These are phyloP conservation scores for Pneumocystis murina DNA, from an alignment of 1,139 yeast genomes.

Conservation along the genomic window DNA sequence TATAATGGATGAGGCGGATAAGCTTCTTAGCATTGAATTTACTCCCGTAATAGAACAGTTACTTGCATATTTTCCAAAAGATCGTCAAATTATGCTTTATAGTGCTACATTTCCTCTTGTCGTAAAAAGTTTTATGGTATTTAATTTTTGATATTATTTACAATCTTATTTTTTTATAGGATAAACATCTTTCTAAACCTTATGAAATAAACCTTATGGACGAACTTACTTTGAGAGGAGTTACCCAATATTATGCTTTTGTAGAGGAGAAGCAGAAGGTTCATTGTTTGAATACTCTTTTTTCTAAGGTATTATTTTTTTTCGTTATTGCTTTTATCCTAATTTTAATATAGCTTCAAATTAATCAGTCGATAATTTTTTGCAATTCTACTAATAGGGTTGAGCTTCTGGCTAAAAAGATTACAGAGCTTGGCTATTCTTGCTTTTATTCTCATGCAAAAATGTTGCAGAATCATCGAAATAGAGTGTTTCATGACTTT, in stretches of 20 bases:
- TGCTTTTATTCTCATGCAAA: constrained; percentile 95
- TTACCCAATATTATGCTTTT: constrained; percentile 91
- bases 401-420: constrained; percentile 85
- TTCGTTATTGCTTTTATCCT: background rate
- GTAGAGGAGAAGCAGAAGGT: constrained; percentile 93
- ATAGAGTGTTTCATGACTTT: constrained; percentile 94
- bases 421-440: constrained; percentile 90
- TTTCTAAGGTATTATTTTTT: constrained; percentile 39
- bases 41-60: constrained; percentile 79
- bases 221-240: constrained; percentile 88
- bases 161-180: constrained; percentile 20
- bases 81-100: constrained; percentile 75
- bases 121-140: constrained; percentile 70
- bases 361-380: constrained; percentile 89
- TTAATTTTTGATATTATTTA: background rate
- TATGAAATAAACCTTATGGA: constrained; percentile 96
- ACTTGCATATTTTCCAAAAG: constrained; percentile 59
- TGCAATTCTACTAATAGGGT: constrained; percentile 95
- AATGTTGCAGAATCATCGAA: constrained; percentile 96
- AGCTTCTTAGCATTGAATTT: constrained; percentile 84
- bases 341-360: constrained; percentile 37
- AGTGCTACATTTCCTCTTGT: constrained; percentile 94
- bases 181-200: constrained; percentile 75
- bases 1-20: constrained; percentile 98
- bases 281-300: constrained; percentile 87